Base-by-base conservation (phyloP, 768 basidiomycete species). In the Chlorophyllum brunneum region DNA sequence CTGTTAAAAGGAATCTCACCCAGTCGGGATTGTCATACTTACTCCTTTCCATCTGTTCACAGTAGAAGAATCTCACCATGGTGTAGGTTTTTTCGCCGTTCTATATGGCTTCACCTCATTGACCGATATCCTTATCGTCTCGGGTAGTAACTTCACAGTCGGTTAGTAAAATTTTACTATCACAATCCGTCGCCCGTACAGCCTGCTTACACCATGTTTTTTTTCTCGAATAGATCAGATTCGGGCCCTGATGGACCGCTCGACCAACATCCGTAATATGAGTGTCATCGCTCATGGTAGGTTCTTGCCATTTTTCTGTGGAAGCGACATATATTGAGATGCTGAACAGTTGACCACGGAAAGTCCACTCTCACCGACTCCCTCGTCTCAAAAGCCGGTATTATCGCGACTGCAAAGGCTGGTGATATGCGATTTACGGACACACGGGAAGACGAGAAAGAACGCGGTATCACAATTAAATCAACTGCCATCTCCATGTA, bases 401-500 rank as follows among this genome's bases (percentile, higher is more conserved):
- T 99, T 70, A 98, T 99, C 63, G 95, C 97, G 56, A 74, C 78
- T 37, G 76, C 92, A 65, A 95, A 97, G 70, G 92, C 97, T 55
- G 97, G 97, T 67, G 93, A 97, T 54, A 80, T 91, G 82, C 92
- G 95, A 55, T 98, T 95, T 70, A 98, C 92, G 51, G 94, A 98
- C 72, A 98, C 97, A 54, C 81, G 95, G 77, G 83, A 88, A 8
- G 97, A 99, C 67, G 97, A 99, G 79, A 98, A 95, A 69, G 95
- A 98, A 70, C 94, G 95, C 72, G 97, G 97, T 78, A 98, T 99
- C 65, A 98, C 97, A 48, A 98, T 99, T 76, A 99, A 99, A 77
- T 98, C 95, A 39, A 98, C 95, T 27, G 97, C 95, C 64, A 97
- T 99, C 69, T 97, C 95, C 54, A 98, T 98, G 95, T 98, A 98